Evolutionary conservation across 371 early-diverging fungal species (phyloP).

Genomic region (Mucor piriformis): DNA sequence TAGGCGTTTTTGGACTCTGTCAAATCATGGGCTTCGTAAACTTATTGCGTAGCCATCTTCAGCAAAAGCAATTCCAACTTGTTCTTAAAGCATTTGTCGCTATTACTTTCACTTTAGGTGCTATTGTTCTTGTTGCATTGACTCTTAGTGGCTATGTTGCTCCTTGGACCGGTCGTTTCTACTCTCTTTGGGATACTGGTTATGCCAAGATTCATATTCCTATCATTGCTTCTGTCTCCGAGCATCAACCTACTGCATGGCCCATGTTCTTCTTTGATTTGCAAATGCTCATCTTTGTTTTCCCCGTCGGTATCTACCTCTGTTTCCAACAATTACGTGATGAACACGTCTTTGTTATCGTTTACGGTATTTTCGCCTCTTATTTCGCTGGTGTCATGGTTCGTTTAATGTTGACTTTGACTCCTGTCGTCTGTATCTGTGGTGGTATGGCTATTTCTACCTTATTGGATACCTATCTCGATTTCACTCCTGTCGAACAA

Average conservation of each 20-base stretch:
- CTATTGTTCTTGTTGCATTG: conserved; percentile 59
- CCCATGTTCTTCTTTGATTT: conserved; percentile 98
- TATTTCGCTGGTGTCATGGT: conserved; percentile 99
- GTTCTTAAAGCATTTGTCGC: conserved; percentile 73
- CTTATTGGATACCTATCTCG: conserved; percentile 79
- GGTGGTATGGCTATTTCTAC: conserved; percentile 90
- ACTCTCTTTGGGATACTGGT: conserved; percentile 98
- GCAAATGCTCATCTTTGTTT: conserved; percentile 88
- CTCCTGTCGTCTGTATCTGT: conserved; percentile 96
- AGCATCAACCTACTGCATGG: conserved; percentile 99
- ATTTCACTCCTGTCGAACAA: conserved; percentile 26
- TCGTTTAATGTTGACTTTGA: conserved; percentile 96
- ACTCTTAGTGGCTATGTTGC: conserved; percentile 89
- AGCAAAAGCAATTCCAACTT: conserved; percentile 82
- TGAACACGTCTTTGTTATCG: conserved; percentile 96
- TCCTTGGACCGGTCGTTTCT: conserved; percentile 98
- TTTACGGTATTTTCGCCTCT: conserved; percentile 92
- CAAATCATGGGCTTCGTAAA: conserved; percentile 93
- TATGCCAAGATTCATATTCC: conserved; percentile 99
- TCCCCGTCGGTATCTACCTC: conserved; percentile 97
- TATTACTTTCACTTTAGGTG: conserved; percentile 57
- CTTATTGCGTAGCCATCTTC: conserved; percentile 77
- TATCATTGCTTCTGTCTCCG: conserved; percentile 98
- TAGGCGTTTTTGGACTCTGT: conserved; percentile 89
- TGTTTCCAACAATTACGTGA: conserved; percentile 91